phyloP scores from a whole-genome alignment of 129 eudicot genomes.

The Deinandra increscens region DNA sequence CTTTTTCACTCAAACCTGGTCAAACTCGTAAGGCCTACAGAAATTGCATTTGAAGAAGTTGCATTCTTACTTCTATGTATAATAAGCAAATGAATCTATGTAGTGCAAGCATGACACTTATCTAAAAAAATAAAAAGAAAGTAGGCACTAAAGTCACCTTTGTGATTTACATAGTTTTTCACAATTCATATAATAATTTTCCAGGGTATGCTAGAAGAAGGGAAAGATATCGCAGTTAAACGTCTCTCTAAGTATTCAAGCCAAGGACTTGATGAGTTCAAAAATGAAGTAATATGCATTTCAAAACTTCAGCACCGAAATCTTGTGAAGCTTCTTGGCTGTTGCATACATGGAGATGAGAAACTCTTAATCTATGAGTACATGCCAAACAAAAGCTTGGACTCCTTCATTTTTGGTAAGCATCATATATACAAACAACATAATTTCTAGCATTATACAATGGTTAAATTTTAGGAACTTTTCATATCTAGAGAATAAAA shows the following conservation, averaged over 20 bases:
- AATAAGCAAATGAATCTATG: neutral
- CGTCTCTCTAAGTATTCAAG: conserved; percentile 26
- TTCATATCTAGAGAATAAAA: too few relatives aligned
- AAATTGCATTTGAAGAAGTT: neutral
- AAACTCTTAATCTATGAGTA: too few relatives aligned
- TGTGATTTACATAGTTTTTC: neutral
- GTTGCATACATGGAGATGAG: too few relatives aligned
- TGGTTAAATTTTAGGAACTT: neutral
- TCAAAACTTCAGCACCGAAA: too few relatives aligned
- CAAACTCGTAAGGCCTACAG: too few relatives aligned
- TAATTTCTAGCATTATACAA: neutral
- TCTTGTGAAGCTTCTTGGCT: too few relatives aligned
- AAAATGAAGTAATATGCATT: too few relatives aligned
- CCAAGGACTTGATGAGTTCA: too few relatives aligned
- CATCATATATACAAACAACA: conserved; percentile 3
- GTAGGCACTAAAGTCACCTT: neutral
- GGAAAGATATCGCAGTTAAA: conserved; percentile 35
- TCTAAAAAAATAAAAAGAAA: too few relatives aligned
- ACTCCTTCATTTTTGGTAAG: conserved; percentile 30
- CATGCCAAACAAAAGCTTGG: too few relatives aligned
- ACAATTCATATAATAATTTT: conserved; percentile 12
- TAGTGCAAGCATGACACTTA: neutral
- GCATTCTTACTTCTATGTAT: neutral
- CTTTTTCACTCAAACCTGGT: too few relatives aligned
- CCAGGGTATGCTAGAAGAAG: conserved; percentile 28